These are phyloP conservation scores for Syzygium malaccense DNA, from an alignment of 441 rosid species.

Conservation along the genomic window DNA sequence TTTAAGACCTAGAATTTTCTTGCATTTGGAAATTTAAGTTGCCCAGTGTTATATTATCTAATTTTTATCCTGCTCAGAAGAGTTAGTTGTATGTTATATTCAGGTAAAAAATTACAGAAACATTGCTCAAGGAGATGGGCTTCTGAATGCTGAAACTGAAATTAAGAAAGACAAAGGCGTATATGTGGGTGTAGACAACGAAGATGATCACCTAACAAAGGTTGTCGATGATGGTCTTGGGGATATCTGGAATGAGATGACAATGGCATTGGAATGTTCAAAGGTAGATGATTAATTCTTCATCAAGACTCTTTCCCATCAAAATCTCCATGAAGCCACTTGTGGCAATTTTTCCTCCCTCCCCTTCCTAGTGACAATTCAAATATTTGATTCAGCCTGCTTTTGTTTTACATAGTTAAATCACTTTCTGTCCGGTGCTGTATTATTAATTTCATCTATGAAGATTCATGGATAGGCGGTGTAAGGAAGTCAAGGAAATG, in stretches of 20 bases:
- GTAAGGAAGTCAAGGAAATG: not conserved
- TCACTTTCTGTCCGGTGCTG: not conserved
- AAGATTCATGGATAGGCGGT: not conserved
- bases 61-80: not conserved
- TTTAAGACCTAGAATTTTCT: not conserved
- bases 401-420: not conserved
- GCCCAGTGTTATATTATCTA: not conserved
- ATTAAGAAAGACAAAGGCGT: constrained; percentile 43
- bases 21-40: not conserved
- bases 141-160: constrained; percentile 12
- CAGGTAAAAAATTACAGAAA: constrained; percentile 19
- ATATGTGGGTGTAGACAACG: constrained; percentile 57
- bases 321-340: not conserved
- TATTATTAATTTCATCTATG: not conserved
- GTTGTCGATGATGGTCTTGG: constrained; percentile 64
- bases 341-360: not conserved
- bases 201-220: constrained; percentile 20
- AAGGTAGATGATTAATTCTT: constrained; percentile 41
- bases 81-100: not conserved
- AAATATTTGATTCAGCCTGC: not conserved
- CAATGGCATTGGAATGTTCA: constrained; percentile 52
- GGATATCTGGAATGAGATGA: constrained; percentile 87
- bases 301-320: not conserved
- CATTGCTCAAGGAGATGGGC: constrained; percentile 2
- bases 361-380: not conserved